Evolutionary conservation across 163 green algal species (phyloP).

Genomic region (Coccomyxa subellipsoidea): DNA sequence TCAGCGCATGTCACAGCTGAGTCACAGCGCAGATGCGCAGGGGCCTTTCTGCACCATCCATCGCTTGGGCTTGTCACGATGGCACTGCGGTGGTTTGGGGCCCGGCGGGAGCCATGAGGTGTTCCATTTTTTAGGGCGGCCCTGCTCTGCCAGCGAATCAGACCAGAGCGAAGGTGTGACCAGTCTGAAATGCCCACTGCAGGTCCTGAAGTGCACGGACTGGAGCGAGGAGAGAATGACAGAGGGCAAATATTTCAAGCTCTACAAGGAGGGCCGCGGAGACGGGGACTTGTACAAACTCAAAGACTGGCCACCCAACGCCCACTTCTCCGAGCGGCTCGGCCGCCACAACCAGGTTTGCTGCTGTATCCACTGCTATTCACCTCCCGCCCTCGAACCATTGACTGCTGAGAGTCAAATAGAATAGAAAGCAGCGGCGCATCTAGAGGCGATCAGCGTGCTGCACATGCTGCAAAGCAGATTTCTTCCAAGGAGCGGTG

Average conservation of each 20-base stretch:
- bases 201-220: slow-evolving; percentile 24
- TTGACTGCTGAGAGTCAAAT: not conserved
- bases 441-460: not conserved
- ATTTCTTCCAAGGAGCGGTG: too few relatives aligned
- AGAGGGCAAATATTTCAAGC: slow-evolving; percentile 19
- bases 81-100: too few relatives aligned
- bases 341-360: slow-evolving; percentile 42
- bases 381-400: not conserved
- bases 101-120: too few relatives aligned
- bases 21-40: too few relatives aligned
- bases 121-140: too few relatives aligned
- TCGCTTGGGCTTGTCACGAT: too few relatives aligned
- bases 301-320: slow-evolving; percentile 74
- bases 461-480: not conserved
- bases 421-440: not conserved
- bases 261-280: slow-evolving; percentile 6
- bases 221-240: slow-evolving; percentile 11
- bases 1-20: too few relatives aligned
- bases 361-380: not conserved
- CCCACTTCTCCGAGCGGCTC: slow-evolving; percentile 39
- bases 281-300: slow-evolving; percentile 64
- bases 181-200: too few relatives aligned
- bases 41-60: too few relatives aligned
- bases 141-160: too few relatives aligned
- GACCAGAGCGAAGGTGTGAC: too few relatives aligned